A percentile compares a stretch with the other conserved stretches of the same genome.
Conservation (phyloP, 148 eudicot species). For the Camellia japonica region DNA sequence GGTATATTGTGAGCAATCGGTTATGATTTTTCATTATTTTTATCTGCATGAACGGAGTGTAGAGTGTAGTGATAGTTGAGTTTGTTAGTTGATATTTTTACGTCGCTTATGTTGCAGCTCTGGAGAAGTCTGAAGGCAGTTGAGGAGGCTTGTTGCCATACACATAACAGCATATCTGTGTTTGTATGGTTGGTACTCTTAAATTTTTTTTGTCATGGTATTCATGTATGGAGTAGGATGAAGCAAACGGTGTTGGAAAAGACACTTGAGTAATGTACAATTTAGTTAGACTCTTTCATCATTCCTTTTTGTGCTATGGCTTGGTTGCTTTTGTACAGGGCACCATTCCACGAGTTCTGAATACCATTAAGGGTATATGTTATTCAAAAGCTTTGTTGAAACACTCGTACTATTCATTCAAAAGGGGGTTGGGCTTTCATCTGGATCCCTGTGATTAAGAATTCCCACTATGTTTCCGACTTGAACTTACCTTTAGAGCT, state of each 20-base stretch:
- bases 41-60: background rate
- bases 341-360: background rate
- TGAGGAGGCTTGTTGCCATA: slow-evolving; percentile 12
- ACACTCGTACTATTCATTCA: too few relatives aligned
- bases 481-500: too few relatives aligned
- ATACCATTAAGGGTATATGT: background rate
- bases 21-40: too few relatives aligned
- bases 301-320: background rate
- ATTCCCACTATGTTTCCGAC: too few relatives aligned
- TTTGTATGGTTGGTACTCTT: background rate
- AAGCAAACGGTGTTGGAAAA: background rate
- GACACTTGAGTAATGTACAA: background rate
- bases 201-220: background rate
- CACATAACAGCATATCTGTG: background rate
- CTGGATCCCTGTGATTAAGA: too few relatives aligned
- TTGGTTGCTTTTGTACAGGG: background rate
- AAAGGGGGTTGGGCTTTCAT: too few relatives aligned
- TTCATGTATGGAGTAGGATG: background rate
- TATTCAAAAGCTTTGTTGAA: background rate
- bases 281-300: too few relatives aligned
- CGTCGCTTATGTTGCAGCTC: slow-evolving; percentile 14
- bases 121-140: slow-evolving; percentile 31
- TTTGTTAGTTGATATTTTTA: background rate
- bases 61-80: background rate
- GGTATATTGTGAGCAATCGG: background rate